Conservation (phyloP, 352 stramenopile genomes). For the Phytophthora macrochlamydospora region DNA sequence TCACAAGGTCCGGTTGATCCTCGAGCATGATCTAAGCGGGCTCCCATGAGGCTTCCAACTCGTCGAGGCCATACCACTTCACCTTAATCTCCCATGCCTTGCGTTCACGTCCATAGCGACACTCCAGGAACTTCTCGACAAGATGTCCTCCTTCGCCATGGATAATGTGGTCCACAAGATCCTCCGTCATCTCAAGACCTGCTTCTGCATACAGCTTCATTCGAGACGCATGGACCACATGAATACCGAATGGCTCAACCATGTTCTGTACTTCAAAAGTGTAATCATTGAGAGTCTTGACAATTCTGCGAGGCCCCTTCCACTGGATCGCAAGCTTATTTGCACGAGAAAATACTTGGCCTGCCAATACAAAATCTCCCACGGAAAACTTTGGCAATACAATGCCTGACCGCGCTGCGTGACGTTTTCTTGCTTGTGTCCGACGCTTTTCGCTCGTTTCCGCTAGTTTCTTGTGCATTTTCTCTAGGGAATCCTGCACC, state of each 20-base stretch:
- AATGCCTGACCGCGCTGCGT: not conserved
- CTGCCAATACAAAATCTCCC: conserved; percentile 9
- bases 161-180: conserved; percentile 1
- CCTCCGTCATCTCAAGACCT: not conserved
- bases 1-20: too few species aligned
- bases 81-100: not conserved
- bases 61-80: not conserved
- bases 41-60: not conserved
- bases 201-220: conserved; percentile 7
- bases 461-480: not conserved
- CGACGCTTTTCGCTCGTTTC: not conserved
- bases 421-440: not conserved
- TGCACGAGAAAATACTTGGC: not conserved
- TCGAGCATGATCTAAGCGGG: too few species aligned
- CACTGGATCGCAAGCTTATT: conserved; percentile 11
- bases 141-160: conserved; percentile 8
- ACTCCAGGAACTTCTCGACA: not conserved
- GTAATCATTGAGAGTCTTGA: not conserved
- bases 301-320: not conserved
- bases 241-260: not conserved
- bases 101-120: not conserved
- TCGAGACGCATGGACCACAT: conserved; percentile 3
- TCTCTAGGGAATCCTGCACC: not conserved
- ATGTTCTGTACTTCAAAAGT: conserved; percentile 14
- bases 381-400: not conserved